phyloP scores from a whole-genome alignment of 768 basidiomycete species.

The Hirschioporus abietinus region DNA sequence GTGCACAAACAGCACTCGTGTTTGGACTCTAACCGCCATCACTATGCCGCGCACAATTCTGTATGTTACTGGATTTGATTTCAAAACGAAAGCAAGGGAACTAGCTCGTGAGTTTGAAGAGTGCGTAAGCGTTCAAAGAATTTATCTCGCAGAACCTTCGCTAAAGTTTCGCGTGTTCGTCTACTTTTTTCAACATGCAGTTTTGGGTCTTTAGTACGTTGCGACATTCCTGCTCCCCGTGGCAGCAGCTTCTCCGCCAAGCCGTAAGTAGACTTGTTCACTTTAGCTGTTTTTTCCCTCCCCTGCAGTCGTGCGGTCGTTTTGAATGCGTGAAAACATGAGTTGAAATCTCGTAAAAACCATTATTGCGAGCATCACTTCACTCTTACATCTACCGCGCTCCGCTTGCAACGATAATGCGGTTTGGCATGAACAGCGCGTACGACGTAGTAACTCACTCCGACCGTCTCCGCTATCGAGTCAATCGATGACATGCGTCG shows the following conservation, averaged over 20 bases:
- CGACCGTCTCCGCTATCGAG: conserved; percentile 14
- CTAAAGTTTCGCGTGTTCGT: conserved; percentile 9
- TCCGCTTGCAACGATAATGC: neutral
- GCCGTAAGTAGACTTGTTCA: conserved; percentile 60
- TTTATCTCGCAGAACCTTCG: conserved; percentile 2
- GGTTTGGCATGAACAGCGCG: neutral
- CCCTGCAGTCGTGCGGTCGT: neutral
- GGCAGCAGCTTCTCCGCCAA: conserved; percentile 69
- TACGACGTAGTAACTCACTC: neutral
- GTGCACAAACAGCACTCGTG: neutral
- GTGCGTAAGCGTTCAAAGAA: conserved; percentile 29
- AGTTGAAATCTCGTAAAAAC: neutral
- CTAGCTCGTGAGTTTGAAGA: conserved; percentile 86
- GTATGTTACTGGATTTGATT: conserved; percentile 83
- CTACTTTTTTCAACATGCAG: conserved; percentile 35
- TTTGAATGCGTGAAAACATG: neutral
- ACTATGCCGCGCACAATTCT: conserved; percentile 69
- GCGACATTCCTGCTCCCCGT: conserved; percentile 85
- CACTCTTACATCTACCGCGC: neutral
- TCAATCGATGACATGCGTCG: conserved; percentile 16
- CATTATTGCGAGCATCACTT: neutral
- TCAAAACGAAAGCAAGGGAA: conserved; percentile 75
- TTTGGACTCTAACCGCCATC: neutral
- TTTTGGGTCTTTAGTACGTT: conserved; percentile 78
- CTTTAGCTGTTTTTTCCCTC: conserved; percentile 13